A percentile compares a stretch with the other conserved stretches of the same genome.
phyloP scores from a whole-genome alignment of 2,329 filamentous ascomycete genomes.

The Huntiella savannae region DNA sequence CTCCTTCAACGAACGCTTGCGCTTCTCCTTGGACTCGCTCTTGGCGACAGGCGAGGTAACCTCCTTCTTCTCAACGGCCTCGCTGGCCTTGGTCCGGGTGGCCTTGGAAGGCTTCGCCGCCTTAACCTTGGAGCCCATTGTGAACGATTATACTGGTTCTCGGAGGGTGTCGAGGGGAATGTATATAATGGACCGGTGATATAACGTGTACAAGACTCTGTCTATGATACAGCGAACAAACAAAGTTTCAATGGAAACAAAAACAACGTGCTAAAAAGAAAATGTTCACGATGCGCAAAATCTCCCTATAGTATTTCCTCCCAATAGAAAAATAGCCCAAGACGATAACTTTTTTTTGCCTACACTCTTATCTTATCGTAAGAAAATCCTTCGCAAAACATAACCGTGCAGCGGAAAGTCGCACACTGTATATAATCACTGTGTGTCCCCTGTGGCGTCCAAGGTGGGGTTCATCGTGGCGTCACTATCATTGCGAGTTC shows the following conservation, averaged over 20 bases:
- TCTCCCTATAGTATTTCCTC: constrained; percentile 1
- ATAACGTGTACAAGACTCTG: neutral
- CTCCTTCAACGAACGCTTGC: constrained; percentile 14
- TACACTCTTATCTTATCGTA: constrained; percentile 11
- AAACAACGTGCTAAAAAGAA: constrained; percentile 6
- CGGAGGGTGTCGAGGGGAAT: neutral
- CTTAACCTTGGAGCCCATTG: constrained; percentile 12
- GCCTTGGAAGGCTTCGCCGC: constrained; percentile 17
- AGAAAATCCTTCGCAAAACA: neutral
- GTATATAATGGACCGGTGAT: constrained; percentile 1
- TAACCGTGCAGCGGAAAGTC: neutral
- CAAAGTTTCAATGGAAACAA: neutral
- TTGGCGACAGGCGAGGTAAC: constrained; percentile 13
- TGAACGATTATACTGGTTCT: constrained; percentile 9
- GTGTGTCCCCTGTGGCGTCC: neutral
- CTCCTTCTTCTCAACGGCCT: constrained; percentile 13
- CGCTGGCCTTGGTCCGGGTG: constrained; percentile 17
- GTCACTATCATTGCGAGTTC: neutral
- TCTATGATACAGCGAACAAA: neutral
- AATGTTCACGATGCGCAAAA: neutral
- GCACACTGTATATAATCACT: neutral
- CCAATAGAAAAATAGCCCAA: neutral
- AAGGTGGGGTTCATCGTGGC: constrained; percentile 1
- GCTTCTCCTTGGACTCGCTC: constrained; percentile 18
- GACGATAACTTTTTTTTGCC: constrained; percentile 12